Evolutionary conservation across 2,329 filamentous ascomycete species (phyloP).

Genomic region (Epichloe aotearoae): DNA sequence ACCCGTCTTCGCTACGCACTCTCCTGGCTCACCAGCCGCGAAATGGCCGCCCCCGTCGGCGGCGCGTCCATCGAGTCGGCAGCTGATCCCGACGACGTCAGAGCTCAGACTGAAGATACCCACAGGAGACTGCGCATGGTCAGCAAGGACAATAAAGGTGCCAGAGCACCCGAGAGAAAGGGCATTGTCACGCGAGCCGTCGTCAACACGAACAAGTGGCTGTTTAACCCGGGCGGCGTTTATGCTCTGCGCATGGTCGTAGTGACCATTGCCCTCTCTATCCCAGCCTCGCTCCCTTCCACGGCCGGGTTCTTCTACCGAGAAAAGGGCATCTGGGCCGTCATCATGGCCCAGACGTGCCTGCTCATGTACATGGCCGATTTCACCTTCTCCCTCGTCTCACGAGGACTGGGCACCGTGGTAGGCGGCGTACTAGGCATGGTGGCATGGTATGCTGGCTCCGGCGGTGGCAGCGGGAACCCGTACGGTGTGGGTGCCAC

Average conservation of each 20-base stretch:
- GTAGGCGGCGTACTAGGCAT: constrained; percentile 33
- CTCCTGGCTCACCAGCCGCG: constrained; percentile 22
- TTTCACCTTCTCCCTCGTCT: constrained; percentile 31
- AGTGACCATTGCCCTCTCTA: constrained; percentile 29
- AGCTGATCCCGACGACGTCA: constrained; percentile 10
- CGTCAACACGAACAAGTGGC: constrained; percentile 24
- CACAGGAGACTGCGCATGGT: constrained; percentile 22
- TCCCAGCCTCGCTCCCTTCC: constrained; percentile 28
- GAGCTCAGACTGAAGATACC: constrained; percentile 21
- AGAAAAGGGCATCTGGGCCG: constrained; percentile 37
- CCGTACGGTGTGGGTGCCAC: constrained; percentile 35
- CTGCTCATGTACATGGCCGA: constrained; percentile 37
- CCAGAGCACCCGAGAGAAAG: constrained; percentile 6
- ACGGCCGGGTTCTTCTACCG: constrained; percentile 37
- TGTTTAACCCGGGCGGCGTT: constrained; percentile 28
- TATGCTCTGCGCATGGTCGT: constrained; percentile 34
- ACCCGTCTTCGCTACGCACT: constrained; percentile 24
- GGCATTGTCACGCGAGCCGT: constrained; percentile 12
- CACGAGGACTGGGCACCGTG: constrained; percentile 28
- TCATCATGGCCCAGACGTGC: constrained; percentile 37
- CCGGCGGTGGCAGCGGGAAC: constrained; percentile 33
- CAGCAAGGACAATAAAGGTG: constrained; percentile 14
- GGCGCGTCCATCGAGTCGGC: constrained; percentile 8
- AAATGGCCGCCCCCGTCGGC: constrained; percentile 8
- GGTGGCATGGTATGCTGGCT: constrained; percentile 37